Conservation (phyloP, 768 basidiomycete species). For the Lactifluus piperatus region DNA sequence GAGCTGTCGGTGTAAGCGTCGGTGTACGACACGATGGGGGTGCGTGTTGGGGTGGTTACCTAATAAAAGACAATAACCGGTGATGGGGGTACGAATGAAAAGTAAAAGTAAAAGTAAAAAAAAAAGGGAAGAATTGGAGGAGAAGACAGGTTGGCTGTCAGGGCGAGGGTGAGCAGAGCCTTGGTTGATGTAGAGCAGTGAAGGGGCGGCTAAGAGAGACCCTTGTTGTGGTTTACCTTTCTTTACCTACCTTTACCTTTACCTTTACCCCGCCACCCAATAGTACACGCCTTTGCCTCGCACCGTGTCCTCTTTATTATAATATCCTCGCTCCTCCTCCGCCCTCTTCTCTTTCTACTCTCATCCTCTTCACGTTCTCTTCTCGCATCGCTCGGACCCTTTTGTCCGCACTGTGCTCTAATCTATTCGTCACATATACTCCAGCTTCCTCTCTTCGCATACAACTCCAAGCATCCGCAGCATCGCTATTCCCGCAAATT, state of each 20-base stretch:
- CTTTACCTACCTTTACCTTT: slow-evolving; percentile 31
- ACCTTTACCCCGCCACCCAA: slow-evolving; percentile 38
- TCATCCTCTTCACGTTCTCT: slow-evolving; percentile 15
- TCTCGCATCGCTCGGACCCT: slow-evolving; percentile 22
- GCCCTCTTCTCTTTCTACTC: neutral
- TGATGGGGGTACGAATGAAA: no score
- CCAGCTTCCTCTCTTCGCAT: slow-evolving; percentile 19
- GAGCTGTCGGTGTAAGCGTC: no score
- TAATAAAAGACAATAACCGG: neutral
- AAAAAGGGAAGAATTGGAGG: neutral
- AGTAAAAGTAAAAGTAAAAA: neutral
- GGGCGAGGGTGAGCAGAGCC: neutral
- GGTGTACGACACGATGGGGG: slow-evolving; percentile 1
- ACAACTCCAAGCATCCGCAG: slow-evolving; percentile 28
- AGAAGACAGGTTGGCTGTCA: neutral
- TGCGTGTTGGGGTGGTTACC: slow-evolving; percentile 14
- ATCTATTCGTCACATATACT: slow-evolving; percentile 19
- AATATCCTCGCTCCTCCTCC: neutral
- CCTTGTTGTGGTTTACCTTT: no score
- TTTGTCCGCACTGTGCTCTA: slow-evolving; percentile 26
- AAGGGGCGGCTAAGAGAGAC: no score
- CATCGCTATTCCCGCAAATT: slow-evolving; percentile 36
- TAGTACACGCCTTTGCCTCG: slow-evolving; percentile 17
- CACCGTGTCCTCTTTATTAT: slow-evolving; percentile 13
- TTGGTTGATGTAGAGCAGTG: no score